Base-by-base conservation (phyloP, 2,329 filamentous ascomycete genomes). In the Monosporascus cannonballus region DNA sequence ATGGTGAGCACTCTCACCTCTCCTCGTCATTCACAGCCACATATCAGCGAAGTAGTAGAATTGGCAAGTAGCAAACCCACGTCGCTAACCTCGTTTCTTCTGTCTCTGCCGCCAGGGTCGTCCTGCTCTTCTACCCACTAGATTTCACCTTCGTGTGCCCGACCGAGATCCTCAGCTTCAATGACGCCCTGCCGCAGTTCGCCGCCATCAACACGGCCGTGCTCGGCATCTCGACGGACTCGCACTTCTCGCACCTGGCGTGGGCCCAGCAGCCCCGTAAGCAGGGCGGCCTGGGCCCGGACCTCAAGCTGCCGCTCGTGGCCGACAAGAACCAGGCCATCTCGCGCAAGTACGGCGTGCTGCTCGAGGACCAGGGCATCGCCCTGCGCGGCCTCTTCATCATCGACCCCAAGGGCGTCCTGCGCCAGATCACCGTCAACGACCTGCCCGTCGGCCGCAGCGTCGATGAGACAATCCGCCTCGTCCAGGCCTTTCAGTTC, bases 401-500 rank as follows among this genome's bases (percentile, higher is more conserved):
- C 70, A 84, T 86, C 62, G 83, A 86, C 65, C 81, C 82, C 54
- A 78, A 80, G 67, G 83, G 82, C 51, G 68, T 76, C 27, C 72
- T 86, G 25, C 71, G 82, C 57, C 80, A 83, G 74, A 83, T 85
- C 67, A 84, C 82, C 56, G 73, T 85, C 72, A 85, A 85, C 70
- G 82, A 86, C 62, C 75, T 84, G 34, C 80, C 82, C 55, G 81
- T 86, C 57, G 83, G 83, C 55, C 80, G 83, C 59, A 77, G 79
- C 59, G 83, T 86, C 51, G 80, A 84, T 64, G 83, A 86, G 71
- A 79, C 80, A 2, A 74, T 84, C 60, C 80, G 83, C 38, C 85
- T 87, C 1, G 80, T 85, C 54, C 78, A 86, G 59, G 86, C 87
- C 6, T 91, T 91, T 69, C 89, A 92, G 70, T 89, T 93, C 75